Evolutionary conservation across 345 rosid genomes (phyloP).

Genomic region (Murraya koenigii): DNA sequence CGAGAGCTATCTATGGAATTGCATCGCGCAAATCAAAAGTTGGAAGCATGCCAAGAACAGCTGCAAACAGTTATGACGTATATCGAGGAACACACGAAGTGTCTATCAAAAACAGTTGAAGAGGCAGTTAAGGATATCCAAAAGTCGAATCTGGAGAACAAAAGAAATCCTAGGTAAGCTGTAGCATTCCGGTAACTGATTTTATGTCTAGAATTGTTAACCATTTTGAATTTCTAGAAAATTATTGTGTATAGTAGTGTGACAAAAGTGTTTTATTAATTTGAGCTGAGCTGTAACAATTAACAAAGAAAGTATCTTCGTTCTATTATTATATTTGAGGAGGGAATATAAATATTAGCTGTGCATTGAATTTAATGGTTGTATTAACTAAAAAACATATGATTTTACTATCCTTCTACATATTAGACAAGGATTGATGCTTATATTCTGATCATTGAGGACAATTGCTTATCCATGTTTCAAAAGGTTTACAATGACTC

Average conservation of each 20-base stretch:
- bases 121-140: constrained; percentile 18
- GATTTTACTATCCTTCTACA: too few relatives aligned
- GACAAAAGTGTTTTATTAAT: not conserved
- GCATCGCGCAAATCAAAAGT: constrained; percentile 17
- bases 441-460: too few relatives aligned
- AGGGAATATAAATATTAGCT: not conserved
- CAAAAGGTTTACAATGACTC: too few relatives aligned
- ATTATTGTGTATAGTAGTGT: not conserved
- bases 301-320: not conserved
- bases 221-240: not conserved
- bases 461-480: too few relatives aligned
- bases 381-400: too few relatives aligned
- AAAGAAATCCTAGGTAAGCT: not conserved
- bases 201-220: not conserved
- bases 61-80: constrained; percentile 9
- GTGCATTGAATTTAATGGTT: not conserved
- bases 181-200: not conserved
- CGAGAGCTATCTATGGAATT: constrained; percentile 21
- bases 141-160: constrained; percentile 12
- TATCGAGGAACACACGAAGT: constrained; percentile 19
- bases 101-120: constrained; percentile 16
- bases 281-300: not conserved
- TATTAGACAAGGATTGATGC: too few relatives aligned
- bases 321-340: not conserved
- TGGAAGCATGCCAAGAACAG: constrained; percentile 22